These are phyloP conservation scores for Aspergillus pseudoviridinutans DNA, from an alignment of 2,329 filamentous ascomycete species.

Conservation along the genomic window DNA sequence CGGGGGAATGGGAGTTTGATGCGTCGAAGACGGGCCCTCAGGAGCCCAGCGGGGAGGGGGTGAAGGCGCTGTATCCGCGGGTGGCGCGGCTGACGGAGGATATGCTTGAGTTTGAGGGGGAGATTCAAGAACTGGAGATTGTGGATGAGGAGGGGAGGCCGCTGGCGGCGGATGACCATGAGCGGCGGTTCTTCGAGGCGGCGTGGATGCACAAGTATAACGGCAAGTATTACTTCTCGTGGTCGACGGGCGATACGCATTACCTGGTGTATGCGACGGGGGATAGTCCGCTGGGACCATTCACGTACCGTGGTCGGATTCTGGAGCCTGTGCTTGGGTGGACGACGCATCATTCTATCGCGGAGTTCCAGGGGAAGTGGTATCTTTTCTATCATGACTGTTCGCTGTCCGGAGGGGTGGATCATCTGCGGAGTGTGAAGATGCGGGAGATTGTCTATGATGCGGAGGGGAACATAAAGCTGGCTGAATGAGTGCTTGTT, in stretches of 20 bases:
- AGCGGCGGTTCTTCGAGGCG: conserved; percentile 73
- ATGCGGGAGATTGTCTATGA: conserved; percentile 72
- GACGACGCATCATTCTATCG: conserved; percentile 78
- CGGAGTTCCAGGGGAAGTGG: conserved; percentile 68
- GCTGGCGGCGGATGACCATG: conserved; percentile 65
- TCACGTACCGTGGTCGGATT: conserved; percentile 67
- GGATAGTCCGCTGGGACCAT: conserved; percentile 63
- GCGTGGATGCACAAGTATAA: conserved; percentile 73
- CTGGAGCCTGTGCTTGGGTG: conserved; percentile 73
- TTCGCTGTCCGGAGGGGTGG: conserved; percentile 62
- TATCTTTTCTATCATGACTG: conserved; percentile 76
- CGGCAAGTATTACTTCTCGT: conserved; percentile 69
- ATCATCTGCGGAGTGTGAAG: conserved; percentile 71
- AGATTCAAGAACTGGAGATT: conserved; percentile 60
- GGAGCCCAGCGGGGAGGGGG: conserved; percentile 57
- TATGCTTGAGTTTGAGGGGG: conserved; percentile 59
- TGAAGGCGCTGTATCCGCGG: conserved; percentile 60
- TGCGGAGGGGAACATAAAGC: conserved; percentile 56
- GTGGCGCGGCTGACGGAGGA: conserved; percentile 61
- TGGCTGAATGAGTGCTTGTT: conserved; percentile 17
- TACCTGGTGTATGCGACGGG: conserved; percentile 67
- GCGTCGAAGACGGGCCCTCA: conserved; percentile 51
- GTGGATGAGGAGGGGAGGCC: conserved; percentile 59
- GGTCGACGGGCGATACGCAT: conserved; percentile 75
- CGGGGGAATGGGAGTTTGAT: conserved; percentile 51